phyloP scores from a whole-genome alignment of 805 yeast genomes.

The Suhomyces emberorum region DNA sequence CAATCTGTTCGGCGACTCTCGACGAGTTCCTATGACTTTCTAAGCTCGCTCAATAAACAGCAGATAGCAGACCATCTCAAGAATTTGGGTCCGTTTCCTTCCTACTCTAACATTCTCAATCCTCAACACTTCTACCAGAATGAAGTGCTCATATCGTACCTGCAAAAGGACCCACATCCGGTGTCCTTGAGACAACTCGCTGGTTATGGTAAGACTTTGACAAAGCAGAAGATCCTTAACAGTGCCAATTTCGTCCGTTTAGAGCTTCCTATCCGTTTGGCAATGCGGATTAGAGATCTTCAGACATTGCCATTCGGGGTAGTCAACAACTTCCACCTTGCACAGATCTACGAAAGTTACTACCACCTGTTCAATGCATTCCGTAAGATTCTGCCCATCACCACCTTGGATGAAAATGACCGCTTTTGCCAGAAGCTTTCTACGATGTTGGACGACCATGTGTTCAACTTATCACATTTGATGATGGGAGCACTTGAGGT shows the following conservation, averaged over 20 bases:
- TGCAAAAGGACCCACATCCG: slow-evolving; percentile 72
- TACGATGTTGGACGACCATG: slow-evolving; percentile 71
- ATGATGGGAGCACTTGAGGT: slow-evolving; percentile 92
- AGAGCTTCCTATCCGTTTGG: slow-evolving; percentile 81
- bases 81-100: slow-evolving; percentile 40
- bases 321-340: slow-evolving; percentile 79
- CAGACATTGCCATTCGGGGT: slow-evolving; percentile 82
- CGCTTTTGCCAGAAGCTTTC: slow-evolving; percentile 63
- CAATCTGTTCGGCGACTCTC: no score
- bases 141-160: slow-evolving; percentile 60
- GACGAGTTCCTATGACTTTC: slow-evolving; percentile 29
- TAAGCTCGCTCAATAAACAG: slow-evolving; percentile 29
- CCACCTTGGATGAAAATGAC: slow-evolving; percentile 70
- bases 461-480: slow-evolving; percentile 78
- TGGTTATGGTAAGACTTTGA: slow-evolving; percentile 77
- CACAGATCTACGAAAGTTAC: slow-evolving; percentile 85
- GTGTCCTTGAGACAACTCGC: slow-evolving; percentile 88
- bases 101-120: slow-evolving; percentile 38
- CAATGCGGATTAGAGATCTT: slow-evolving; percentile 73
- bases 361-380: slow-evolving; percentile 84
- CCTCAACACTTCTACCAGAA: slow-evolving; percentile 87
- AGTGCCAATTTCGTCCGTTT: slow-evolving; percentile 87
- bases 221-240: slow-evolving; percentile 69
- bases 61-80: slow-evolving; percentile 27
- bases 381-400: slow-evolving; percentile 66